Conservation (phyloP, 495 filamentous ascomycete species). For the Penicillium soppii region DNA sequence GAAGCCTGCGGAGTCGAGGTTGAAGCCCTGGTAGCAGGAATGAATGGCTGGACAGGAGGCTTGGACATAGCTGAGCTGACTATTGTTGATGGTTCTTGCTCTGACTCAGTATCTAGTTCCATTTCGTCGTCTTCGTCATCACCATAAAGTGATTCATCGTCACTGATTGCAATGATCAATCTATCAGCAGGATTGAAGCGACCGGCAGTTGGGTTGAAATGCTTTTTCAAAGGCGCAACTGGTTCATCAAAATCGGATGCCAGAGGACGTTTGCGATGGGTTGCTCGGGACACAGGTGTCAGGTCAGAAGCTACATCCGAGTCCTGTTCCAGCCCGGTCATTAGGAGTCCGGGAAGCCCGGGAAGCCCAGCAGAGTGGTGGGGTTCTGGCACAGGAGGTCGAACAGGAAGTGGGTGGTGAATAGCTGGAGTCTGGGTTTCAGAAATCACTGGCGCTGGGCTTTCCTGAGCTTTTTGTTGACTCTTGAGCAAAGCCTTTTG, state of each 20-base stretch:
- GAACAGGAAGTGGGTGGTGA: slow-evolving; percentile 45
- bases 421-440: slow-evolving; percentile 14
- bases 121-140: slow-evolving; percentile 40
- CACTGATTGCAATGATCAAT: slow-evolving; percentile 75
- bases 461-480: slow-evolving; percentile 20
- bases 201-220: slow-evolving; percentile 48
- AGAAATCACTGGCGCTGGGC: background rate
- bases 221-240: slow-evolving; percentile 55
- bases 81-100: slow-evolving; percentile 3
- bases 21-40: slow-evolving; percentile 17
- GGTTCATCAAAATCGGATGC: slow-evolving; percentile 74
- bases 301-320: slow-evolving; percentile 17
- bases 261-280: slow-evolving; percentile 74
- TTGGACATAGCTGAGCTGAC: background rate
- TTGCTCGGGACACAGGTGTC: slow-evolving; percentile 25
- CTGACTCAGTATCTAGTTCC: slow-evolving; percentile 29
- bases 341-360: slow-evolving; percentile 56
- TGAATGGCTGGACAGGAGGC: slow-evolving; percentile 9
- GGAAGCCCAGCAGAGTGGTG: slow-evolving; percentile 42
- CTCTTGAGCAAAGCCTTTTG: slow-evolving; percentile 37
- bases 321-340: slow-evolving; percentile 31
- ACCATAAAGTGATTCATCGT: slow-evolving; percentile 54
- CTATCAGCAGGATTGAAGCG: slow-evolving; percentile 21
- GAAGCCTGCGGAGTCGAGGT: slow-evolving; percentile 39
- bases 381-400: slow-evolving; percentile 36